phyloP scores from a whole-genome alignment of 2,329 filamentous ascomycete genomes.

The Monilinia fructigena region DNA sequence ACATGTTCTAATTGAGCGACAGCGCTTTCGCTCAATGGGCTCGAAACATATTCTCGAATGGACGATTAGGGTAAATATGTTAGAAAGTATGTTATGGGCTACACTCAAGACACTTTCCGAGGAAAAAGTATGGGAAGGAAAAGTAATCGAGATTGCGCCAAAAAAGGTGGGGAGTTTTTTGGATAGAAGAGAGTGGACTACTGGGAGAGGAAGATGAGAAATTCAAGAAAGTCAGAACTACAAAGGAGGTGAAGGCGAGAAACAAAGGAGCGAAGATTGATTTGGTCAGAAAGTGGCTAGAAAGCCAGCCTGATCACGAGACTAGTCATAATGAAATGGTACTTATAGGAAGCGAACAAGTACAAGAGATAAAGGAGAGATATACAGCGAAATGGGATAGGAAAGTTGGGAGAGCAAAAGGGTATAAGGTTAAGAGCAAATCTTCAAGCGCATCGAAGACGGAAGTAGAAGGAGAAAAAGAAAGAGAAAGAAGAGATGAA shows the following conservation, averaged over 20 bases:
- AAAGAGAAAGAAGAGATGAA: constrained; percentile 23
- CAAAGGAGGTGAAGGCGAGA: constrained; percentile 45
- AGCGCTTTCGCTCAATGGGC: constrained; percentile 63
- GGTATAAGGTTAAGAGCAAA: constrained; percentile 30
- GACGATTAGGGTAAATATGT: constrained; percentile 77
- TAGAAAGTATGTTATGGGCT: constrained; percentile 80
- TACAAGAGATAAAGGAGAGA: constrained; percentile 40
- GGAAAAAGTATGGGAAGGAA: constrained; percentile 46
- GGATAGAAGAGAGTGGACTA: constrained; percentile 43
- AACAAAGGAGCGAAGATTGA: constrained; percentile 63
- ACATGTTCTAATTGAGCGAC: constrained; percentile 66
- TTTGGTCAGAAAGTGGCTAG: constrained; percentile 57
- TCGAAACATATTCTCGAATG: constrained; percentile 70
- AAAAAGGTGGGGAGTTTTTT: constrained; percentile 56
- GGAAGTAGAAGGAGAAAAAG: background rate
- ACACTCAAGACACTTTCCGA: constrained; percentile 57
- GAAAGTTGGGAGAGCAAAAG: constrained; percentile 34
- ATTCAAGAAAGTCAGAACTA: constrained; percentile 40
- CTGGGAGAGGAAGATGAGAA: constrained; percentile 27
- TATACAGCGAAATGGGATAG: constrained; percentile 42
- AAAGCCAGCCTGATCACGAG: constrained; percentile 20
- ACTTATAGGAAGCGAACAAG: constrained; percentile 39
- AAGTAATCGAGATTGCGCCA: constrained; percentile 53
- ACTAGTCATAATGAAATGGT: constrained; percentile 35
- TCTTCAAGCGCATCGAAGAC: background rate